Conservation (phyloP, 164 flowering plant species). For the Tetracentron sinense region DNA sequence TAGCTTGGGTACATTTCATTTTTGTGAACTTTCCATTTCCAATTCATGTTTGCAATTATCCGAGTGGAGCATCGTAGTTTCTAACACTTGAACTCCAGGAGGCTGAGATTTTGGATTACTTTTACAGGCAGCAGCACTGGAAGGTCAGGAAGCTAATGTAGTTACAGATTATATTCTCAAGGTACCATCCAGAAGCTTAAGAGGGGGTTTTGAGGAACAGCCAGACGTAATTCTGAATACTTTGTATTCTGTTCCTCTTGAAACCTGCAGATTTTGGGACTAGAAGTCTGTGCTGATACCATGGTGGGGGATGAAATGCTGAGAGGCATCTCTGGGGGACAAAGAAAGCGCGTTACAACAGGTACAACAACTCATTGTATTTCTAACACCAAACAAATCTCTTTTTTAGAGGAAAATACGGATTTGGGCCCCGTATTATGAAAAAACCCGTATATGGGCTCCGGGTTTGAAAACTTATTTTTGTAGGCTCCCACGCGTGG, state of each 20-base stretch:
- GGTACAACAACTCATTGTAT: not conserved
- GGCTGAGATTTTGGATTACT: not conserved
- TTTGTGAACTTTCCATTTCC: not conserved
- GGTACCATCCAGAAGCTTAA: slow-evolving; percentile 10
- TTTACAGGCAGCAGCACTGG: slow-evolving; percentile 35
- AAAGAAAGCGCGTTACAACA: slow-evolving; percentile 5
- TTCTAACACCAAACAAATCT: not conserved
- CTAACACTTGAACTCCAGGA: not conserved
- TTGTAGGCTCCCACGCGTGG: no score
- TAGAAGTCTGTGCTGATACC: slow-evolving; percentile 8
- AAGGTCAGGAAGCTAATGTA: slow-evolving; percentile 40
- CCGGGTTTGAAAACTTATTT: no score
- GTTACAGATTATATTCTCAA: slow-evolving; percentile 32
- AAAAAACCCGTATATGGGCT: no score
- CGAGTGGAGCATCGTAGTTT: not conserved
- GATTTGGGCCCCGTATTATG: no score
- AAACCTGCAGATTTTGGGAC: slow-evolving; percentile 16
- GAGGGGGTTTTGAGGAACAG: not conserved
- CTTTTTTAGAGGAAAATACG: no score
- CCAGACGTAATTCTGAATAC: not conserved
- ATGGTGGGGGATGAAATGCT: slow-evolving; percentile 20
- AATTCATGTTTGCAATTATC: no score
- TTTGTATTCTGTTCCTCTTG: not conserved
- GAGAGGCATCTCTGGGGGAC: slow-evolving; percentile 12
- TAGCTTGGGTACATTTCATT: not conserved